Conservation (phyloP, 2,329 filamentous ascomycete genomes). For the Chaetomium olivaceum region DNA sequence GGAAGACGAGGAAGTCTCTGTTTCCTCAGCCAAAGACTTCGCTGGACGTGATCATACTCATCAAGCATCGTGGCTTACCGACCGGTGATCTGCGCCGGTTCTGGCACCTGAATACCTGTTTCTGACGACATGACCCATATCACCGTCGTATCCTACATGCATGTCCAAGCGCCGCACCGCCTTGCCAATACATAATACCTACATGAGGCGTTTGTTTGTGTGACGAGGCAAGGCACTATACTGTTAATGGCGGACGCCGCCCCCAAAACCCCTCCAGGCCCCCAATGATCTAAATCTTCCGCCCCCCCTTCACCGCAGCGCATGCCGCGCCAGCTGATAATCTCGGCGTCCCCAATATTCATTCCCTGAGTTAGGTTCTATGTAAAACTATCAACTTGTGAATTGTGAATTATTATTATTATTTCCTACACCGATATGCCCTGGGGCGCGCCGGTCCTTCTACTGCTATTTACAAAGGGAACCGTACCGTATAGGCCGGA, state of each 20-base stretch:
- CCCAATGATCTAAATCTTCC: background rate
- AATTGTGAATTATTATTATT: too few relatives aligned
- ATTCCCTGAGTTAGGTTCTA: background rate
- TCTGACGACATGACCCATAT: background rate
- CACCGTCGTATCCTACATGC: background rate
- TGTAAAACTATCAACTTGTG: background rate
- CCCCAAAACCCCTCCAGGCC: background rate
- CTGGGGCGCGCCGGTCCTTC: too few relatives aligned
- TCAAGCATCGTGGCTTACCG: background rate
- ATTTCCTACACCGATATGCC: too few relatives aligned
- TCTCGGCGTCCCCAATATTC: background rate
- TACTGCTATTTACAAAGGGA: too few relatives aligned
- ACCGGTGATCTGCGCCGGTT: background rate
- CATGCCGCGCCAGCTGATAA: background rate
- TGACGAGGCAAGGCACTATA: background rate
- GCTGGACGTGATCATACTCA: background rate
- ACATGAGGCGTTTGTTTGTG: background rate
- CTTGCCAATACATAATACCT: background rate
- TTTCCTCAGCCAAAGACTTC: background rate
- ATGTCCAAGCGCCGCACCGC: background rate
- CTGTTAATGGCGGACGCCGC: background rate
- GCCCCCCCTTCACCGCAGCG: background rate
- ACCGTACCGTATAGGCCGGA: too few relatives aligned
- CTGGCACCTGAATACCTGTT: background rate
- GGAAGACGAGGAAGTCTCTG: background rate